A percentile compares a stretch with the other conserved stretches of the same genome.
Conservation (phyloP, 129 eudicot genomes). For the Saussurea involucrata region DNA sequence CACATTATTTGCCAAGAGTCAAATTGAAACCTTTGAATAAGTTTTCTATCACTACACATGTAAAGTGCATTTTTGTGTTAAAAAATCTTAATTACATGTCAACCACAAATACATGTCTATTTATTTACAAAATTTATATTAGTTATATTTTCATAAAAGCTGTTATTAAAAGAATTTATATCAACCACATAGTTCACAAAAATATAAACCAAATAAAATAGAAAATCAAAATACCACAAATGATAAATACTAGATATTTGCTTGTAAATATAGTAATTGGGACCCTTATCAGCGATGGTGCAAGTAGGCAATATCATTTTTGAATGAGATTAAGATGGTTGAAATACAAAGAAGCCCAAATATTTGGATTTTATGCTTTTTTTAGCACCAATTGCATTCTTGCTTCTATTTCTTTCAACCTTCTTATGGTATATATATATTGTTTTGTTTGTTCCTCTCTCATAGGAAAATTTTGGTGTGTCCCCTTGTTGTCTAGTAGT, state of each 20-base stretch:
- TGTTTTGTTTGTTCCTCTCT: not conserved
- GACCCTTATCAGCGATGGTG: not conserved
- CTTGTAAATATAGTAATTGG: not conserved
- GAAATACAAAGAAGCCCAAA: not conserved
- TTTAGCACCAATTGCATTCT: not conserved
- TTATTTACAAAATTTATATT: not conserved
- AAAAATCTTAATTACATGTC: not conserved
- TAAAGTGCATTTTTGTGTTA: not conserved
- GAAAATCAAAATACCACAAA: not conserved
- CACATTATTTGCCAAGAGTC: not conserved
- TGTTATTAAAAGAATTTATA: not conserved
- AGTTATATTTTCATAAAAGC: not conserved
- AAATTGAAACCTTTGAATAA: not conserved
- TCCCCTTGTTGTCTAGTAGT: not conserved
- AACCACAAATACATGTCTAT: not conserved
- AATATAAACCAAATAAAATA: not conserved
- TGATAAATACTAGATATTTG: not conserved
- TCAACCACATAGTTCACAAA: not conserved
- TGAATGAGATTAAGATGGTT: not conserved
- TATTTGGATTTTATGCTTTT: not conserved
- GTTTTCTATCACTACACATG: not conserved
- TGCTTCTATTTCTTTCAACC: not conserved
- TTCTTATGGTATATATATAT: not conserved
- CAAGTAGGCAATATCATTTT: not conserved
- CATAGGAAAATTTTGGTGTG: not conserved